These are phyloP conservation scores for Drosera spatulata DNA, from an alignment of 179 eudicot species.

Conservation along the genomic window DNA sequence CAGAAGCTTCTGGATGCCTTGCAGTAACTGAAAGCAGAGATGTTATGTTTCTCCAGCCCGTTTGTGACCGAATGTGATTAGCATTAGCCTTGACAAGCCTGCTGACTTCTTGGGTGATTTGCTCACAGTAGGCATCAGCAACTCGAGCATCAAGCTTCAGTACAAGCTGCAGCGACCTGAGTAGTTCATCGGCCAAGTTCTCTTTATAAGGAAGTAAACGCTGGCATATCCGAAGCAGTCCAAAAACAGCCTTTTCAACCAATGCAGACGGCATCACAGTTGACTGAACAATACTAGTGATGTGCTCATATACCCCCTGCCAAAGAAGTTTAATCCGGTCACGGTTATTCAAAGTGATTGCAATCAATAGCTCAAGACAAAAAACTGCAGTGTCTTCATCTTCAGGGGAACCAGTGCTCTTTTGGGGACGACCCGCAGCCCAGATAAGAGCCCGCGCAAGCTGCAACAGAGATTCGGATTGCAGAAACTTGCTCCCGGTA, in stretches of 20 bases:
- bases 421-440: conserved; percentile 71
- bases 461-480: conserved; percentile 65
- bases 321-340: conserved; percentile 69
- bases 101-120: conserved; percentile 63
- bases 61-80: conserved; percentile 46
- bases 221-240: conserved; percentile 69
- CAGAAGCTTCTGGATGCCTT: conserved; percentile 68
- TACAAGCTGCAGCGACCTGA: conserved; percentile 60
- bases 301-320: conserved; percentile 82
- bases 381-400: conserved; percentile 82
- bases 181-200: conserved; percentile 61
- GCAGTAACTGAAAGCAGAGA: conserved; percentile 64
- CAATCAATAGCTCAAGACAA: conserved; percentile 70
- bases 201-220: conserved; percentile 67
- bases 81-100: conserved; percentile 68
- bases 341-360: conserved; percentile 76
- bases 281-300: conserved; percentile 60
- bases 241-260: conserved; percentile 69
- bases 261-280: conserved; percentile 65
- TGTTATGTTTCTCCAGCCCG: conserved; percentile 69
- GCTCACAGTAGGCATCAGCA: conserved; percentile 72
- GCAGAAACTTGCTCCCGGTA: conserved; percentile 80
- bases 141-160: conserved; percentile 76
- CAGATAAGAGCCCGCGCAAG: conserved; percentile 67
- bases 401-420: conserved; percentile 55